Base-by-base conservation (phyloP, 352 stramenopile species). In the Nothophytophthora sp. region DNA sequence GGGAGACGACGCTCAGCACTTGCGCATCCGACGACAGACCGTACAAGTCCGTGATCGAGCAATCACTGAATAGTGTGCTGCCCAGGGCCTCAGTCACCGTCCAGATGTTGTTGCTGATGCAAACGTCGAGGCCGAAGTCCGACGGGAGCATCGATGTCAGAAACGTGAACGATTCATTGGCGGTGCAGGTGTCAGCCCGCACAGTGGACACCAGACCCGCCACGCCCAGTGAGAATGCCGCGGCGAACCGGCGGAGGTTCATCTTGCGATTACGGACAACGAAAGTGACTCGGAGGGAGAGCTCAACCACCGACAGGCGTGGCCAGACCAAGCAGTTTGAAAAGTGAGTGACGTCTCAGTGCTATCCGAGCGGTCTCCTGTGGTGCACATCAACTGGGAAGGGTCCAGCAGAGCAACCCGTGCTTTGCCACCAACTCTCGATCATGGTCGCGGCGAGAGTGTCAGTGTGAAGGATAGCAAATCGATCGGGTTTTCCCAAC, bases 51-150 rank as follows among this genome's bases (percentile, higher is more conserved):
- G 66, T 43, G 19, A 73, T 23, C n/a, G 61, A 63, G 50, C 73
- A 85, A 32, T 64, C 65, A 33, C 49, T 62, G 30, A 62, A 64
- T 27, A 72, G 41, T 11, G 59, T 68, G 22, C 62, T 61, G 4
- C 68, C 53, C 28, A 71, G 29, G 35, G 62, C 59, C 34, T 60
- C 32, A 36, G 16, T 27, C 19, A 85, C 39, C 2, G 39, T 63
- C 29, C 53, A 50, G 22, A 71, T 29, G 35, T 85, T 81, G 57
- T 81, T 85, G 22, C 70, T 68, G 8, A 81, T 45, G 41, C 73
- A 85, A 45, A 51, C 70, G 49, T 81, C 76, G 44, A 84, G 39
- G 2, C 70, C 73, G 43, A 71, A 77, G 34, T 46, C 60, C 0
- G 60, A 52, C 3, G 73, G 70, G 4, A 84, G 43, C 8, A 35